Base-by-base conservation (phyloP, 441 rosid species). In the Jatropha podagrica region DNA sequence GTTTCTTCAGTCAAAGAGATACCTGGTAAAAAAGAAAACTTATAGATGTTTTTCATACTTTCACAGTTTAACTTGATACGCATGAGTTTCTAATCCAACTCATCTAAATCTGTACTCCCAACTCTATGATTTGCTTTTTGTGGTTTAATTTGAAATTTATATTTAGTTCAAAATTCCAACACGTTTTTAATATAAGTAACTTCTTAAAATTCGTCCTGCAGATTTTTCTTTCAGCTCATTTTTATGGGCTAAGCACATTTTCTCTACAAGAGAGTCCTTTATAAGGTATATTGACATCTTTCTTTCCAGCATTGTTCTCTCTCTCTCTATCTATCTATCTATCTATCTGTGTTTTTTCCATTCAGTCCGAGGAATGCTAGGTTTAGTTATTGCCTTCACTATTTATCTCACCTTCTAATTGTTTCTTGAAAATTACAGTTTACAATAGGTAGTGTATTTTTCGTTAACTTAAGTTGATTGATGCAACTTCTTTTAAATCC, bases 1-100 rank as follows among this genome's bases (percentile, higher is more conserved):
- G 42, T 82, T 56, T 74, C 80, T 71, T 73, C 81, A 6, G 70
- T 71, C 69, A 74, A 78, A 54, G 76, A 68, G 41, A 44, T 79
- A 77, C 79, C 85, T 71, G 91, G 98, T 91, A 44, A 81, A 71
- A 66, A 48, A 5, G 52, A 58, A 58, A 61, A 41, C 65, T 17
- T 62, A 27, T 76, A 7, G 2, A 59, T 75, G 40, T 46, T 72
- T 61, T 67, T 80, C 52, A 26, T 44, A 58, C 27, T 48, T 68
- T 68, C 49, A 49, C 40, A 58, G 23, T 48, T 68, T 68, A 42
- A 49, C 40, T n/a, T 41, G 15, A 37, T 11, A 20, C 54, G 27
- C 10, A 17, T 42, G 10, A 6, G 48, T 7, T 44, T 44, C 48
- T 32, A 58, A 58, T 55, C 26, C 55, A 41, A 66, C 13, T 68